A percentile compares a stretch with the other conserved stretches of the same genome.
Evolutionary conservation across 2,329 filamentous ascomycete genomes (phyloP).

Genomic region (Orbilia oligospora): DNA sequence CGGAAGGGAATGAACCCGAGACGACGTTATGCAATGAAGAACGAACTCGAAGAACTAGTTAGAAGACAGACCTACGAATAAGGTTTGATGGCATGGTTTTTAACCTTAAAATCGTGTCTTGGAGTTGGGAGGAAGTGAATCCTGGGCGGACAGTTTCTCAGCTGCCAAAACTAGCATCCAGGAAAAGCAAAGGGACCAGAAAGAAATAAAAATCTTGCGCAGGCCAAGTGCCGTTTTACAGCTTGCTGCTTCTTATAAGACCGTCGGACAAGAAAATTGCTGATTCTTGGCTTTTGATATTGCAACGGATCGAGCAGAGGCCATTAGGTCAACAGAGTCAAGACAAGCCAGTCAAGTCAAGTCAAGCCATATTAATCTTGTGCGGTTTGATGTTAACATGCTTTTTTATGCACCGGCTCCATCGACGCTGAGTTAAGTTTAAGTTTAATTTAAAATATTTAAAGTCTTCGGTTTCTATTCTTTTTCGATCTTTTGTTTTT

Average conservation of each 20-base stretch:
- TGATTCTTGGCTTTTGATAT: constrained; percentile 50
- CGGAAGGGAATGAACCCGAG: constrained; percentile 26
- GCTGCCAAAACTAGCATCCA: constrained; percentile 48
- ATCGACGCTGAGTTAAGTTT: constrained; percentile 30
- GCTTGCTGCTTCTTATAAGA: constrained; percentile 37
- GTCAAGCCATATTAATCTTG: too few relatives aligned
- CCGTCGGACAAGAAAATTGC: constrained; percentile 56
- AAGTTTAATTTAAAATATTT: constrained; percentile 3
- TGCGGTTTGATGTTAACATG: neutral
- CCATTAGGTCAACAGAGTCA: constrained; percentile 23
- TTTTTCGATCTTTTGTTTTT: neutral
- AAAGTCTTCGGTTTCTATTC: neutral
- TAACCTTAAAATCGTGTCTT: constrained; percentile 60
- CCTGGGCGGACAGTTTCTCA: constrained; percentile 53
- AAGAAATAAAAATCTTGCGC: constrained; percentile 28
- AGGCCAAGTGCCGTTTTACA: constrained; percentile 29
- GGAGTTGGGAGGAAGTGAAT: constrained; percentile 34
- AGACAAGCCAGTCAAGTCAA: too few relatives aligned
- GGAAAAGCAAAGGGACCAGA: constrained; percentile 36
- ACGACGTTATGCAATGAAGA: constrained; percentile 33
- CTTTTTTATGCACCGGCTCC: constrained; percentile 31
- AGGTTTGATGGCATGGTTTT: constrained; percentile 38
- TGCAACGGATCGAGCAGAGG: constrained; percentile 15
- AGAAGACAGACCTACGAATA: constrained; percentile 17
- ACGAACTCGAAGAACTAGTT: neutral